Conservation (phyloP, 371 early-diverging fungal genomes). For the Dichotomocladium elegans region DNA sequence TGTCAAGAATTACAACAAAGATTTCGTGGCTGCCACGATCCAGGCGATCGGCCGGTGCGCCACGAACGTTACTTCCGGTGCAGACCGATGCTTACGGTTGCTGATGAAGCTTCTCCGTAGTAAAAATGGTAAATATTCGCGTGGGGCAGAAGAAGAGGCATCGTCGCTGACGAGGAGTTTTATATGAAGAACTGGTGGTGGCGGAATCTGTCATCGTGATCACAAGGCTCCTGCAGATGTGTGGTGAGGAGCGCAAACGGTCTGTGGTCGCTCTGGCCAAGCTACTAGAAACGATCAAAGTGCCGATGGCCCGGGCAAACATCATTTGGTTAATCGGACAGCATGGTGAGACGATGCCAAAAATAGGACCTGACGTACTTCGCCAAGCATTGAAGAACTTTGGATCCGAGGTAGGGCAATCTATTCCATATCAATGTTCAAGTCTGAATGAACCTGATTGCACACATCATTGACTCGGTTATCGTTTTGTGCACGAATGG, state of each 20-base stretch:
- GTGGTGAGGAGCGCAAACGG: conserved; percentile 44
- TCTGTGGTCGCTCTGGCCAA: conserved; percentile 66
- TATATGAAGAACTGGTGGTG: conserved; percentile 61
- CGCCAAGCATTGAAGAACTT: conserved; percentile 75
- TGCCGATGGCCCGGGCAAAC: conserved; percentile 67
- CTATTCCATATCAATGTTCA: too few species aligned
- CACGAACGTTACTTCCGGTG: conserved; percentile 54
- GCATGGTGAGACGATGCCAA: conserved; percentile 52
- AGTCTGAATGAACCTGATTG: too few species aligned
- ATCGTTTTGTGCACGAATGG: background rate
- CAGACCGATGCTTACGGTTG: conserved; percentile 57
- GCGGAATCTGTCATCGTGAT: conserved; percentile 78
- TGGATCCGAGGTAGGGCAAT: conserved; percentile 62
- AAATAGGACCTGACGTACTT: conserved; percentile 80
- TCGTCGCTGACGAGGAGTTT: background rate
- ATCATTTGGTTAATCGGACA: conserved; percentile 87
- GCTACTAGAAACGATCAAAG: conserved; percentile 61
- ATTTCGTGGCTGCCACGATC: conserved; percentile 68
- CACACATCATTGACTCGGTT: too few species aligned
- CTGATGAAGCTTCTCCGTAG: conserved; percentile 67
- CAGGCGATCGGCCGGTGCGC: conserved; percentile 73
- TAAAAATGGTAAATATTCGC: conserved; percentile 64
- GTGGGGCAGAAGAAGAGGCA: background rate
- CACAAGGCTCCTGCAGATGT: conserved; percentile 64
- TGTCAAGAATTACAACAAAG: conserved; percentile 67